phyloP scores from a whole-genome alignment of 805 yeast species.

The Cyberlindnera subsufficiens region DNA sequence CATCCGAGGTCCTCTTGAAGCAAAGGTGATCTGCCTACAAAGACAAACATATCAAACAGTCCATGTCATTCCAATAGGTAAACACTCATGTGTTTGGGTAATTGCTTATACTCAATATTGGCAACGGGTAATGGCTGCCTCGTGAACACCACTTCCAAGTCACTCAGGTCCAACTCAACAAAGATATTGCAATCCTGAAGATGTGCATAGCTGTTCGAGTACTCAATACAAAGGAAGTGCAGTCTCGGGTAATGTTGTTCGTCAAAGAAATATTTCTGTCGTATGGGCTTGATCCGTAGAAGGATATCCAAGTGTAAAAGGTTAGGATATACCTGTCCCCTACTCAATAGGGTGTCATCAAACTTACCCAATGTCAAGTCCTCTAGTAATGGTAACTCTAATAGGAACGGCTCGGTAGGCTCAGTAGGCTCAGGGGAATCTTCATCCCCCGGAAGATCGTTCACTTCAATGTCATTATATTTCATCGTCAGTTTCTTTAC shows the following conservation, averaged over 20 bases:
- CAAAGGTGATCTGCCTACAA: too few species aligned
- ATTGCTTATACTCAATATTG: slow-evolving; percentile 7
- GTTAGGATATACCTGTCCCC: slow-evolving; percentile 4
- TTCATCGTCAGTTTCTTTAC: background rate
- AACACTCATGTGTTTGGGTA: slow-evolving; percentile 7
- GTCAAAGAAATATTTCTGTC: slow-evolving; percentile 8
- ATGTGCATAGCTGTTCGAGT: slow-evolving; percentile 16
- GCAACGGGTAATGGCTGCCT: slow-evolving; percentile 7
- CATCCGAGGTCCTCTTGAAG: too few species aligned
- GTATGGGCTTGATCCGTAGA: slow-evolving; percentile 2
- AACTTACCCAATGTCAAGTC: slow-evolving; percentile 8
- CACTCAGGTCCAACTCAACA: slow-evolving; percentile 8
- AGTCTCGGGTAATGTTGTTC: slow-evolving; percentile 11
- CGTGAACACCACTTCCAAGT: slow-evolving; percentile 7
- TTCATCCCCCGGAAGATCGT: background rate
- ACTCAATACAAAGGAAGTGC: slow-evolving; percentile 7
- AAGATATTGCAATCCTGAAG: slow-evolving; percentile 14
- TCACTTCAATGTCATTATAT: slow-evolving; percentile 8
- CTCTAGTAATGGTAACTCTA: slow-evolving; percentile 2
- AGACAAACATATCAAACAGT: too few species aligned
- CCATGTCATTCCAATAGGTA: slow-evolving; percentile 4
- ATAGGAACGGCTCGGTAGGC: background rate
- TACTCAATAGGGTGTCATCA: slow-evolving; percentile 4
- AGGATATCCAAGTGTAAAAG: slow-evolving; percentile 1
- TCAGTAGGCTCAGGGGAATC: background rate